phyloP scores from a whole-genome alignment of 2,329 filamentous ascomycete species.

The Xylaria arbuscula region DNA sequence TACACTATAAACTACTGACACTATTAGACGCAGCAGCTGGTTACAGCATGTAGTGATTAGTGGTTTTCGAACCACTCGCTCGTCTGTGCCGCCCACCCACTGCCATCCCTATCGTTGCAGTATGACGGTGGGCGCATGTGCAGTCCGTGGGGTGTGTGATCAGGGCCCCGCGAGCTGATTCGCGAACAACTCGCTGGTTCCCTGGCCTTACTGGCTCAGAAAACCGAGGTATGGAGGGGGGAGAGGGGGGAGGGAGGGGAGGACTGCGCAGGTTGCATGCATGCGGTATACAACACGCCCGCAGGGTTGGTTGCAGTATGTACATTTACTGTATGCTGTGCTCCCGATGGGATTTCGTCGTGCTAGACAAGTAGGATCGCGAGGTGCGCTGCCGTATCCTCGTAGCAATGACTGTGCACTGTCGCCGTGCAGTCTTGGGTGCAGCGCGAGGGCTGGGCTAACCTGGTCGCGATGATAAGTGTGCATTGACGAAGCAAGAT shows the following conservation, averaged over 20 bases:
- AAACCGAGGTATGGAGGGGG: not conserved
- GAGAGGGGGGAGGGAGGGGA: not conserved
- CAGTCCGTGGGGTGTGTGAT: constrained; percentile 34
- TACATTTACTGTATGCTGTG: constrained; percentile 27
- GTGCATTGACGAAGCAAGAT: constrained; percentile 6
- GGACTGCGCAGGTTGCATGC: constrained; percentile 31
- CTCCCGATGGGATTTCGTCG: constrained; percentile 17
- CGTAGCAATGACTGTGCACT: constrained; percentile 8
- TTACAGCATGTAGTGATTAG: not conserved
- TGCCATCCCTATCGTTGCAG: constrained; percentile 19
- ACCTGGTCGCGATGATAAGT: constrained; percentile 1
- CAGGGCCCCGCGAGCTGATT: constrained; percentile 33
- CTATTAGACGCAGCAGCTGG: not conserved
- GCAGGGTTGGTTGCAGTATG: constrained; percentile 29
- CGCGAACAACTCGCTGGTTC: constrained; percentile 32
- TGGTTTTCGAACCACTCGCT: constrained; percentile 24
- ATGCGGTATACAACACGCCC: constrained; percentile 26
- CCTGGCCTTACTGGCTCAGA: constrained; percentile 18
- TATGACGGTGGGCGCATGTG: constrained; percentile 34
- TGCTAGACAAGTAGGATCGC: constrained; percentile 17
- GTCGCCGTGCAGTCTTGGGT: constrained; percentile 3
- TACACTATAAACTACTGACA: not conserved
- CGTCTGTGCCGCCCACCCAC: constrained; percentile 28
- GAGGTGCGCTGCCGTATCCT: constrained; percentile 20
- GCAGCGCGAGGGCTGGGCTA: not conserved